Conservation (phyloP, 805 yeast species). For the Alloascoidea hylecoeti region DNA sequence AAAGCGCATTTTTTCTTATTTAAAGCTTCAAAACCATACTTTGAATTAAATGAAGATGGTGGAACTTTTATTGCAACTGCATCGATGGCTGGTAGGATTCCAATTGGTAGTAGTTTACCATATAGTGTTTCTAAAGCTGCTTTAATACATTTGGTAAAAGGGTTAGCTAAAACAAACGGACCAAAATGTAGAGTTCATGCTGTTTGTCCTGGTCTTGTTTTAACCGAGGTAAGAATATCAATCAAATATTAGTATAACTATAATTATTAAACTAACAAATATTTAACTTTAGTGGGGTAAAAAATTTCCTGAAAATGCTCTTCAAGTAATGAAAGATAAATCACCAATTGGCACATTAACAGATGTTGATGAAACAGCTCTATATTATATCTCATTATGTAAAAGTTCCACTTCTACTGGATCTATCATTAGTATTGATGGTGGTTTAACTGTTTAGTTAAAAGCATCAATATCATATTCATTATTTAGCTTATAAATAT, state of each 20-base stretch:
- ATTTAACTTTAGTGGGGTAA: constrained; percentile 1
- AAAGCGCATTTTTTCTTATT: constrained; percentile 17
- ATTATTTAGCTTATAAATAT: too few species aligned
- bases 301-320: not conserved
- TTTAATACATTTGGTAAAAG: constrained; percentile 14
- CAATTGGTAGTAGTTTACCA: constrained; percentile 18
- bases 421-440: constrained; percentile 14
- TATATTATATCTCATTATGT: constrained; percentile 13
- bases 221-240: too few species aligned
- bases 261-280: too few species aligned
- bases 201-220: constrained; percentile 11
- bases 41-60: constrained; percentile 11
- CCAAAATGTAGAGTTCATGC: constrained; percentile 10
- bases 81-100: constrained; percentile 16
- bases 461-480: too few species aligned
- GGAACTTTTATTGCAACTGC: constrained; percentile 16
- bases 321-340: not conserved
- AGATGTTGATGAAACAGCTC: constrained; percentile 11
- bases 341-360: not conserved
- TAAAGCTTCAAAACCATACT: constrained; percentile 11
- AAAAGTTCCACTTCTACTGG: constrained; percentile 15
- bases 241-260: too few species aligned
- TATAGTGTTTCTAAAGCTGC: constrained; percentile 20
- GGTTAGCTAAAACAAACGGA: constrained; percentile 11
- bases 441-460: too few species aligned